Percentiles rank a stretch among this genome's conserved stretches.
These are phyloP conservation scores for Alectoria sarmentosa DNA, from an alignment of 495 filamentous ascomycete species.

Conservation along the genomic window DNA sequence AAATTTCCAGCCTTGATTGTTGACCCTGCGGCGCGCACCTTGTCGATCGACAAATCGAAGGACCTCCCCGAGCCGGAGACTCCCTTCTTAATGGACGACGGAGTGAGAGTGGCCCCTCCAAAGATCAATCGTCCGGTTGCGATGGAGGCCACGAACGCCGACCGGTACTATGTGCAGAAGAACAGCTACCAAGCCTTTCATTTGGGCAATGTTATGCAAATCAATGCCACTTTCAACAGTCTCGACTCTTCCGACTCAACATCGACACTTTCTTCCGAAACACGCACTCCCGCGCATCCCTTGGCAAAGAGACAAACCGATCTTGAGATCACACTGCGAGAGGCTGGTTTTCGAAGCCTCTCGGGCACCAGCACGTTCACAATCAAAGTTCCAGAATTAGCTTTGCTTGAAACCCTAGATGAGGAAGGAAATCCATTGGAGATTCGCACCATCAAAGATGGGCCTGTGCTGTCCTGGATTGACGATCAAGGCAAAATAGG, in stretches of 20 bases:
- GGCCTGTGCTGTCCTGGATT: neutral
- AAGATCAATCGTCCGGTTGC: neutral
- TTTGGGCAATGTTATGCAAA: neutral
- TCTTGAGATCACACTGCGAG: neutral
- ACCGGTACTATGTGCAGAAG: neutral
- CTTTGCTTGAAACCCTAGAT: neutral
- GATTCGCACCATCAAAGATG: neutral
- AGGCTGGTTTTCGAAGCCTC: conserved; percentile 4
- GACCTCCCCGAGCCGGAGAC: conserved; percentile 13
- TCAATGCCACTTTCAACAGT: neutral
- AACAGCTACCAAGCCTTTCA: neutral
- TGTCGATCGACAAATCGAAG: neutral
- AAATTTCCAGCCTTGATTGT: neutral
- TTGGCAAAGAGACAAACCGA: neutral
- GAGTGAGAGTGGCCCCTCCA: conserved; percentile 2
- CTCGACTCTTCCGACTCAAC: neutral
- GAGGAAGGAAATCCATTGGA: neutral
- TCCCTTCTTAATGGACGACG: conserved; percentile 10
- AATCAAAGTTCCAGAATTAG: neutral
- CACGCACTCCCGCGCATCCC: neutral
- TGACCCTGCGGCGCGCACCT: neutral
- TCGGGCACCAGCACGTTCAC: neutral
- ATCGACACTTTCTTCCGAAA: neutral
- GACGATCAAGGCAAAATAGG: neutral
- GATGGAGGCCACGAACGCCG: neutral